phyloP scores from a whole-genome alignment of 2,329 filamentous ascomycete species.

The Penicillium glabrum region DNA sequence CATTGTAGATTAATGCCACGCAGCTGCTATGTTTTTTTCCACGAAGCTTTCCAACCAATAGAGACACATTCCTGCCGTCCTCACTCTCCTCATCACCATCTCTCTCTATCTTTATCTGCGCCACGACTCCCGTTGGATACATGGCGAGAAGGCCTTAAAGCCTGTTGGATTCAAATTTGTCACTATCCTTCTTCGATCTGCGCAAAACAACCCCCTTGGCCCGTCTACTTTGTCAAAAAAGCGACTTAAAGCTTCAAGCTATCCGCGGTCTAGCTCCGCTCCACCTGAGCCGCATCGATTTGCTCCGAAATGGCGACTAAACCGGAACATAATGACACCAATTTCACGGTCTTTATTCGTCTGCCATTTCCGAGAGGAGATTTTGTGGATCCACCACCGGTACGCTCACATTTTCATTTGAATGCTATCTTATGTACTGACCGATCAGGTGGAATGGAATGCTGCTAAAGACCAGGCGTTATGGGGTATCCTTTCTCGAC shows the following conservation, averaged over 20 bases:
- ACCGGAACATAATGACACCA: slow-evolving; percentile 9
- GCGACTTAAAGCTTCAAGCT: not conserved
- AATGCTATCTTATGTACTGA: slow-evolving; percentile 9
- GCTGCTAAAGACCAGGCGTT: slow-evolving; percentile 79
- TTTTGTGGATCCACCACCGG: slow-evolving; percentile 87
- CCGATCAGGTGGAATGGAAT: slow-evolving; percentile 77
- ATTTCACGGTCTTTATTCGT: slow-evolving; percentile 75
- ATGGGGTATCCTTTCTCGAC: slow-evolving; percentile 85
- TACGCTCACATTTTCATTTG: slow-evolving; percentile 45
- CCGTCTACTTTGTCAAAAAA: not conserved
- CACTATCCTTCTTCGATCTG: not conserved
- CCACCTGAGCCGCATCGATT: not conserved
- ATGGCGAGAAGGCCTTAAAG: not conserved
- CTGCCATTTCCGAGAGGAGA: slow-evolving; percentile 84
- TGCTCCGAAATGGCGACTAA: slow-evolving; percentile 13
- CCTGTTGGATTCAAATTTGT: not conserved
- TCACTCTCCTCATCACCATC: slow-evolving; percentile 5
- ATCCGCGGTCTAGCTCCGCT: not conserved
- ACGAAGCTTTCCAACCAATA: slow-evolving; percentile 4
- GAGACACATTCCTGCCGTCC: not conserved
- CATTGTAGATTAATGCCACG: not conserved
- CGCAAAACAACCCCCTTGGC: not conserved
- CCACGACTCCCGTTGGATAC: not conserved
- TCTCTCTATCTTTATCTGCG: not conserved
- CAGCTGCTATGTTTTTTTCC: not conserved